Conservation (phyloP, 768 basidiomycete species). For the Mycena alexandri region DNA sequence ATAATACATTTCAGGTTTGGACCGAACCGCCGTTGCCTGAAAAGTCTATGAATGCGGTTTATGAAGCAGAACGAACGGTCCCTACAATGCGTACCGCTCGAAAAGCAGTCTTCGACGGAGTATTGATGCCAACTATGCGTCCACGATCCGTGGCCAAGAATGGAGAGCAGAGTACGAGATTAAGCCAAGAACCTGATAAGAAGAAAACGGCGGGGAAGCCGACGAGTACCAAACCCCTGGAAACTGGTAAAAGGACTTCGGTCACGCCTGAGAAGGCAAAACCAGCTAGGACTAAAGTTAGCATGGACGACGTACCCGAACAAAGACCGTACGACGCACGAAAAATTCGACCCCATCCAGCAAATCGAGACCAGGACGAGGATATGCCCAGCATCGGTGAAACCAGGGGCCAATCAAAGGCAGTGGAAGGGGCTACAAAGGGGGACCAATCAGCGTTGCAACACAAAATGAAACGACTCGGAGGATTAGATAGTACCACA, state of each 20-base stretch:
- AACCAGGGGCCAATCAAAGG: no score
- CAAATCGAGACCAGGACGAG: no score
- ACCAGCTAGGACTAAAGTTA: not conserved
- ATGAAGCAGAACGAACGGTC: not conserved
- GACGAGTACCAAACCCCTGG: not conserved
- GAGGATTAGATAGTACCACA: no score
- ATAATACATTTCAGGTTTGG: conserved; percentile 4
- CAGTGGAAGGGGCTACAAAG: no score
- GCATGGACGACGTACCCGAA: no score
- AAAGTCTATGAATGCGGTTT: not conserved
- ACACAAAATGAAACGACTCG: no score
- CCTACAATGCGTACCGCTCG: not conserved
- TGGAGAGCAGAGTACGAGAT: no score
- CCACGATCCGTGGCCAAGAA: not conserved
- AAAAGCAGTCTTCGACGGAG: not conserved
- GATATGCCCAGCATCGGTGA: no score
- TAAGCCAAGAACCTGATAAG: no score
- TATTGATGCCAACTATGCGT: not conserved
- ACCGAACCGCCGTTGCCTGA: not conserved
- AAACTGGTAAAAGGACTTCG: not conserved
- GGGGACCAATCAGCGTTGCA: not conserved
- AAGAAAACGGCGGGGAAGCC: not conserved
- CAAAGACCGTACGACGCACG: conserved; percentile 11
- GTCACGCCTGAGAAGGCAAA: not conserved
- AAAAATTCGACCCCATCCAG: no score